phyloP scores from a whole-genome alignment of 164 flowering plant genomes.

The Malania oleifera region DNA sequence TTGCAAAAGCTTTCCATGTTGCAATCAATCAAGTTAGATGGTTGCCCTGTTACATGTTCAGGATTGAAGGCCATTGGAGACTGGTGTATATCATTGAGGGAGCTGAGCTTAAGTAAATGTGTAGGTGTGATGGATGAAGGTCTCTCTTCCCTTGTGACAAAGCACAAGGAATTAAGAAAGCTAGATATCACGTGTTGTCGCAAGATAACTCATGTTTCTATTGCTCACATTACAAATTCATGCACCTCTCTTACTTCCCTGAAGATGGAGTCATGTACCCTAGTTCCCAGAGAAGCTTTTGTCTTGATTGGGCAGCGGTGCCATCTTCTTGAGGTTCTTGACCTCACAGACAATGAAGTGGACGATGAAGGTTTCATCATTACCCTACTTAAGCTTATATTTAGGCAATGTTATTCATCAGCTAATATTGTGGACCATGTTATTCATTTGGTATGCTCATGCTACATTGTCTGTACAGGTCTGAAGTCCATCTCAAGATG shows the following conservation, averaged over 20 bases:
- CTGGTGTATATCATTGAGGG: constrained; percentile 48
- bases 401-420: not conserved
- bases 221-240: constrained; percentile 56
- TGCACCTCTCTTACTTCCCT: constrained; percentile 65
- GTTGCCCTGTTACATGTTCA: constrained; percentile 58
- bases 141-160: constrained; percentile 55
- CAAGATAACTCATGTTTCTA: constrained; percentile 59
- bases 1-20: constrained; percentile 55
- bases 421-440: too few species aligned
- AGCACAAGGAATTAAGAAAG: constrained; percentile 55
- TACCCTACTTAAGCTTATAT: not conserved
- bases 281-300: constrained; percentile 67
- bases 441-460: constrained; percentile 1
- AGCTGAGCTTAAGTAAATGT: constrained; percentile 87
- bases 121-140: constrained; percentile 81
- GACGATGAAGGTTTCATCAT: constrained; percentile 66
- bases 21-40: constrained; percentile 72
- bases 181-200: constrained; percentile 91
- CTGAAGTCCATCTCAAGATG: constrained; percentile 67
- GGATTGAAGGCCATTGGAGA: constrained; percentile 69
- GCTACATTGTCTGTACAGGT: constrained; percentile 37
- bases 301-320: constrained; percentile 64
- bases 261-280: constrained; percentile 80
- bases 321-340: constrained; percentile 67
- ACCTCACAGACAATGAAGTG: constrained; percentile 75